Percentiles rank a stretch among this genome's conserved stretches.
phyloP scores from a whole-genome alignment of 495 filamentous ascomycete species.

The Penicillium egyptiacum region DNA sequence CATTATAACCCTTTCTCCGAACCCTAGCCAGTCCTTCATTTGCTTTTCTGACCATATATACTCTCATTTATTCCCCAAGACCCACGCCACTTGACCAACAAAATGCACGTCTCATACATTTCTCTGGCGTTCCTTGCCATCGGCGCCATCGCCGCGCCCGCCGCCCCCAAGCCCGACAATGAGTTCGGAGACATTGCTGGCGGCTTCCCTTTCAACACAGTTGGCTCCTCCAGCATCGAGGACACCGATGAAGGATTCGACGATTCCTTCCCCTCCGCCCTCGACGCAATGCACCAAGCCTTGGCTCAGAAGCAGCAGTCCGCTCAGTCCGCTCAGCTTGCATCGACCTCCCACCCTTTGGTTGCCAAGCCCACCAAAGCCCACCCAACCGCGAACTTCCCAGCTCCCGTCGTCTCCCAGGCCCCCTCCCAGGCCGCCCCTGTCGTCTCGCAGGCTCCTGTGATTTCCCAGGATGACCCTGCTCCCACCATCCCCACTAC shows the following conservation, averaged over 20 bases:
- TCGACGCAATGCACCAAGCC: slow-evolving; percentile 18
- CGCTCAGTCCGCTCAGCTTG: neutral
- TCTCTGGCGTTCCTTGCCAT: slow-evolving; percentile 28
- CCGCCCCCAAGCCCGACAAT: slow-evolving; percentile 11
- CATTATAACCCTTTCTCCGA: slow-evolving; percentile 15
- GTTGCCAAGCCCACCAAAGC: neutral
- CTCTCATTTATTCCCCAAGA: slow-evolving; percentile 17
- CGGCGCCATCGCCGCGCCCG: slow-evolving; percentile 24
- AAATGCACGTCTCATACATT: slow-evolving; percentile 28
- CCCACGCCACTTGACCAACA: neutral
- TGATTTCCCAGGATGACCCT: neutral
- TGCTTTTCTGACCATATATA: slow-evolving; percentile 15
- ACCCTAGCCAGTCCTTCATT: slow-evolving; percentile 11
- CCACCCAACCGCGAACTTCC: neutral
- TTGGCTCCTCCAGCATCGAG: slow-evolving; percentile 6
- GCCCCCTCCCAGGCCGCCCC: neutral
- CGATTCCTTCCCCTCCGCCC: slow-evolving; percentile 19
- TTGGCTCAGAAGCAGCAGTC: slow-evolving; percentile 2
- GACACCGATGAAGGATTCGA: slow-evolving; percentile 22
- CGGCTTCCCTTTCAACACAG: slow-evolving; percentile 24
- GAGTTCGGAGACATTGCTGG: slow-evolving; percentile 11
- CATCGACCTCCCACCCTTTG: neutral
- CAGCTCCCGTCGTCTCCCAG: neutral
- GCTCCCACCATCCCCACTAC: neutral
- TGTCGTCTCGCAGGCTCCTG: neutral